Conservation (phyloP, 1,139 yeast genomes). For the Petasospora fabianii region DNA sequence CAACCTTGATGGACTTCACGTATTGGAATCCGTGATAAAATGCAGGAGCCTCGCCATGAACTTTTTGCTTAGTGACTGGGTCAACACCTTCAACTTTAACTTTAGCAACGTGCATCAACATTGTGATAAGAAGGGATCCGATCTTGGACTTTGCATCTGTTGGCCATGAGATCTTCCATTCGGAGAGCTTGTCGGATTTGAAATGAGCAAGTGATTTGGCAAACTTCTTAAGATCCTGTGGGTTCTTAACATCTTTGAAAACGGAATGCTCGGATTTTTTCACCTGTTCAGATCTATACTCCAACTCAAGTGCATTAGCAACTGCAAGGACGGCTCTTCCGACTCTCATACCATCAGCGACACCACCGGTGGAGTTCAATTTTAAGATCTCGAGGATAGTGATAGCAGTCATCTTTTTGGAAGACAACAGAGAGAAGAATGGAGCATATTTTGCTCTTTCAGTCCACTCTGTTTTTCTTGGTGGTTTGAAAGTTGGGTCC, state of each 20-base stretch:
- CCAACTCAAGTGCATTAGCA: slow-evolving; percentile 82
- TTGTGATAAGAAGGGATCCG: slow-evolving; percentile 76
- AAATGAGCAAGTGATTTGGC: slow-evolving; percentile 31
- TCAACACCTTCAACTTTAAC: slow-evolving; percentile 75
- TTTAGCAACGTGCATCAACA: slow-evolving; percentile 76
- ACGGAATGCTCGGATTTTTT: slow-evolving; percentile 55
- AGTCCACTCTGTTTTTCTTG: slow-evolving; percentile 32
- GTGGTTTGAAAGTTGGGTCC: slow-evolving; percentile 21
- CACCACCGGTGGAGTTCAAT: slow-evolving; percentile 70
- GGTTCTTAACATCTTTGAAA: slow-evolving; percentile 36
- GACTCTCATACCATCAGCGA: slow-evolving; percentile 80
- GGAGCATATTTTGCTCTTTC: slow-evolving; percentile 76
- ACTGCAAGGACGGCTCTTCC: slow-evolving; percentile 79
- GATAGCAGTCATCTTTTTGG: slow-evolving; percentile 80
- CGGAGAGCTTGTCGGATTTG: slow-evolving; percentile 33
- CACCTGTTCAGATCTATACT: slow-evolving; percentile 67
- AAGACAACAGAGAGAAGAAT: slow-evolving; percentile 62
- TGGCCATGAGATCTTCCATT: slow-evolving; percentile 53
- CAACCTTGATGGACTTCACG: slow-evolving; percentile 72
- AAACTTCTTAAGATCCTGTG: slow-evolving; percentile 31
- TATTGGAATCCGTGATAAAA: slow-evolving; percentile 86
- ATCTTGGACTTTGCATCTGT: slow-evolving; percentile 67
- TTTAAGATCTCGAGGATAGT: slow-evolving; percentile 80
- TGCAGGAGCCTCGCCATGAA: slow-evolving; percentile 81
- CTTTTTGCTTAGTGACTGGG: slow-evolving; percentile 66